Evolutionary conservation across 2,329 filamentous ascomycete species (phyloP).

Genomic region (Cytospora paraplurivora): DNA sequence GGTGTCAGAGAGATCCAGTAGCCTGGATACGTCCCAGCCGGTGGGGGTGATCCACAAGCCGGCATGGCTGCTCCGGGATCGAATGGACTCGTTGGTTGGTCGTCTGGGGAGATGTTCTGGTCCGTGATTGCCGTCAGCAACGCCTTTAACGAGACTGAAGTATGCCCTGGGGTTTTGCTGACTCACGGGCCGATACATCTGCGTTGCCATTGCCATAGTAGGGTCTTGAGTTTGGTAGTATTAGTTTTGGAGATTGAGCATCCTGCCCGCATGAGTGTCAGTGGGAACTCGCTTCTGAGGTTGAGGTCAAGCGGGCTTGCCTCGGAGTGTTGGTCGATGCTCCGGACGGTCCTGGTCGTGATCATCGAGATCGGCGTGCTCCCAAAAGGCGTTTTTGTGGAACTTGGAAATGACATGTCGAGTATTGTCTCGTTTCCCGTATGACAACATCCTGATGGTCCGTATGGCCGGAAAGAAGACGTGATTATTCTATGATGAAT

Average conservation of each 20-base stretch:
- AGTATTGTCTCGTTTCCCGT: constrained; percentile 7
- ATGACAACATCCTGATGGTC: constrained; percentile 3
- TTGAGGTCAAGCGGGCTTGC: neutral
- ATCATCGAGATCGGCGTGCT: constrained; percentile 12
- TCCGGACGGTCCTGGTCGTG: constrained; percentile 12
- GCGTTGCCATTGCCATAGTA: constrained; percentile 25
- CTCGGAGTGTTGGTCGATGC: constrained; percentile 16
- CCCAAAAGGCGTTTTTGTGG: constrained; percentile 18
- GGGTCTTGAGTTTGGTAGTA: constrained; percentile 18
- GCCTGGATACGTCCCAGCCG: constrained; percentile 26
- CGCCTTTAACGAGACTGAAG: neutral
- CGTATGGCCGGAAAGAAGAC: neutral
- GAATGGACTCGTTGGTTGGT: constrained; percentile 5
- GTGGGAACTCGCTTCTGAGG: neutral
- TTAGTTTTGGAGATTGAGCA: constrained; percentile 20
- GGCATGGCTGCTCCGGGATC: constrained; percentile 8
- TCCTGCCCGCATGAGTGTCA: neutral
- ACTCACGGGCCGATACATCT: constrained; percentile 20
- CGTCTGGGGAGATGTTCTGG: constrained; percentile 3
- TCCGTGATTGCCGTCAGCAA: neutral
- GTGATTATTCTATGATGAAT: neutral
- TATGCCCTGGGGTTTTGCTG: neutral
- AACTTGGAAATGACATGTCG: constrained; percentile 1
- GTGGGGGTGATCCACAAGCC: constrained; percentile 18
- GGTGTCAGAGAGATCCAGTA: constrained; percentile 23